Evolutionary conservation across 192 early-diverging fungal species (phyloP).

Genomic region (Coemansia sp.): DNA sequence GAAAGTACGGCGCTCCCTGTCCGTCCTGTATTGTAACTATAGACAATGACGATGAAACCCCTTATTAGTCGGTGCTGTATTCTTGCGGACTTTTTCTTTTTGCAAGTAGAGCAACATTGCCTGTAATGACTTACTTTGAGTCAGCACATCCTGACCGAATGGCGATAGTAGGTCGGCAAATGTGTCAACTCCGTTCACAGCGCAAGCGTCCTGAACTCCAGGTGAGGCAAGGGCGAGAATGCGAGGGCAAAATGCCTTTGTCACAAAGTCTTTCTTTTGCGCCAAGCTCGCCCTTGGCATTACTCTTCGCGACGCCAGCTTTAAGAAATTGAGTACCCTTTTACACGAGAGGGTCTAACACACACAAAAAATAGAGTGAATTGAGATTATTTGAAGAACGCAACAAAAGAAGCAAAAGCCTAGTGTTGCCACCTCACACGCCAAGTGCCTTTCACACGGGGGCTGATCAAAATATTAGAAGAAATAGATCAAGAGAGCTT

Average conservation of each 20-base stretch:
- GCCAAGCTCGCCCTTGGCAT: constrained; percentile 40
- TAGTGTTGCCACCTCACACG: neutral
- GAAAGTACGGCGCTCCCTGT: constrained; percentile 53
- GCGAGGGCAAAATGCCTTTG: constrained; percentile 54
- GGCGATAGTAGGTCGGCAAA: constrained; percentile 55
- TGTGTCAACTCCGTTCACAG: constrained; percentile 34
- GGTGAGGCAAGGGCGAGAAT: constrained; percentile 43
- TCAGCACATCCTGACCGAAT: constrained; percentile 54
- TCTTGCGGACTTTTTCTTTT: neutral
- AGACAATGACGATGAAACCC: neutral
- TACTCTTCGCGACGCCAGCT: constrained; percentile 53
- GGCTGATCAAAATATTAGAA: neutral
- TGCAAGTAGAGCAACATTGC: neutral
- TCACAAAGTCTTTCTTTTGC: constrained; percentile 52
- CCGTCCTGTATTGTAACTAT: constrained; percentile 58
- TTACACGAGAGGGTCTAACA: neutral
- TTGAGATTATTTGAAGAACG: neutral
- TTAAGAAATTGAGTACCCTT: neutral
- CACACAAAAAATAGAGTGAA: neutral
- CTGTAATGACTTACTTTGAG: constrained; percentile 38
- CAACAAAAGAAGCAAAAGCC: neutral
- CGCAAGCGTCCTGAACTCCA: constrained; percentile 27
- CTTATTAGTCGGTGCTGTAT: neutral
- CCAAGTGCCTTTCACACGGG: neutral
- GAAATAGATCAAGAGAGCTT: constrained; percentile 32